Evolutionary conservation across 257 asterid genomes (phyloP), one percentile per base, ranked within the genome.

Genomic region (Solanum chilense): DNA sequence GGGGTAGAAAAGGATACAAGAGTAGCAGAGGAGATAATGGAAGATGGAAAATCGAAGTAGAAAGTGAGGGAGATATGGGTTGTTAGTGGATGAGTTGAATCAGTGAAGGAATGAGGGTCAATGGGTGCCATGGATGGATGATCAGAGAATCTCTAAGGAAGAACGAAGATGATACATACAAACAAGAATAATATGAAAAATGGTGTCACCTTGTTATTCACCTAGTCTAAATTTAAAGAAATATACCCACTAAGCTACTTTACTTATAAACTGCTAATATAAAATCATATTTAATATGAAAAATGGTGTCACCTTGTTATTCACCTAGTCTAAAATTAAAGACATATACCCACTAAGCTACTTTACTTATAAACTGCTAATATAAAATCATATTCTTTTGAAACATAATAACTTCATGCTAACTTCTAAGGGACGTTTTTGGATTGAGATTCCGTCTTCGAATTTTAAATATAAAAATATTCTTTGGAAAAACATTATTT

Each of bases 21-120:
- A 12, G 98, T 90, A 89, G 98, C 86, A 91, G 96, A 60, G 93
- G 83, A 87, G 87, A 97, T 91, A 93, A 97, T 93, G 89, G 95
- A 93, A 56, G 98, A 93, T 29, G 98, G 91, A 93, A 97, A 94
- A 77, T 94, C 98, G 84, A 95, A 93, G 95, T 92, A 95, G 92
- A 95, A 90, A 52, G 97, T 87, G 78, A 97, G 95, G 86, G 98
- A 92, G 89, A 95, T 91, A 91, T 94, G 97, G 88, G 94, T 94
- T 47, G 98, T 94, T 81, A 95, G 89, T 13, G 98, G 97, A 90
- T 97, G 98, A 21, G 90, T 83, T 64, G 98, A 94, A 85, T 94
- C 97, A 21, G 98, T 93, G 94, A 88, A 94, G 75, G 99, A 97
- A 90, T 96, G 98, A 7, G 99, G 99, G 37, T 97, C 99, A 35